A percentile compares a stretch with the other conserved stretches of the same genome.
Evolutionary conservation across 371 early-diverging fungal species (phyloP).

Genomic region (Rhizomucor pusillus): DNA sequence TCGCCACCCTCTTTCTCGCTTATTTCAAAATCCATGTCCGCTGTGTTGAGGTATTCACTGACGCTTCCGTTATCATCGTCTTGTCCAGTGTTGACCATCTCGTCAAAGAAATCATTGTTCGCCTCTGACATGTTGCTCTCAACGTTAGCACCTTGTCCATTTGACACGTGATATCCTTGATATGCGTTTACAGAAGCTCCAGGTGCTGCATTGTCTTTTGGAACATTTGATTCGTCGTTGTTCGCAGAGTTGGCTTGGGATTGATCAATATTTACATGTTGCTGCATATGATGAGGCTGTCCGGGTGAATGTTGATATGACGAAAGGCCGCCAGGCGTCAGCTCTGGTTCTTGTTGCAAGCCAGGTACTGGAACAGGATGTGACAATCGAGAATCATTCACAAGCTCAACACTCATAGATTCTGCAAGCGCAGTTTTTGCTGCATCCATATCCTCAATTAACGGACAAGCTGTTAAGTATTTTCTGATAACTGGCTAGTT

Average conservation of each 20-base stretch:
- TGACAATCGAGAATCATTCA: slow-evolving; percentile 19
- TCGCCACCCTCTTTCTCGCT: too few species aligned
- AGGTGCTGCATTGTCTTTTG: too few species aligned
- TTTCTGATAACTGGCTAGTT: too few species aligned
- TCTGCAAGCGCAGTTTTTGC: too few species aligned
- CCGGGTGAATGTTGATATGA: slow-evolving; percentile 1
- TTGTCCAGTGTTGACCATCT: slow-evolving; percentile 42
- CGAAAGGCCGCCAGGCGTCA: background rate
- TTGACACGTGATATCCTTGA: background rate
- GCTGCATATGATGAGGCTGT: slow-evolving; percentile 3
- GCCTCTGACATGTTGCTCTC: too few species aligned
- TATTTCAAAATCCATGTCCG: slow-evolving; percentile 29
- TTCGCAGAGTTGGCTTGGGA: too few species aligned
- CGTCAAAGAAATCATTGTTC: slow-evolving; percentile 39
- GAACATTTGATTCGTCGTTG: too few species aligned
- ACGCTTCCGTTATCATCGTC: slow-evolving; percentile 33
- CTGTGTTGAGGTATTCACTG: slow-evolving; percentile 32
- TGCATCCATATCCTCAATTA: too few species aligned
- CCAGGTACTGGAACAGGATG: slow-evolving; percentile 29
- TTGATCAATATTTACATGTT: too few species aligned
- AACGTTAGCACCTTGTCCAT: too few species aligned
- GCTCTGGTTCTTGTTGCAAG: slow-evolving; percentile 20
- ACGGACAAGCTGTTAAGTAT: too few species aligned
- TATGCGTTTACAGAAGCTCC: slow-evolving; percentile 22
- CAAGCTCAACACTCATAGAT: slow-evolving; percentile 21